Evolutionary conservation across 2,329 filamentous ascomycete genomes (phyloP).

Genomic region (Fusarium marasasianum): DNA sequence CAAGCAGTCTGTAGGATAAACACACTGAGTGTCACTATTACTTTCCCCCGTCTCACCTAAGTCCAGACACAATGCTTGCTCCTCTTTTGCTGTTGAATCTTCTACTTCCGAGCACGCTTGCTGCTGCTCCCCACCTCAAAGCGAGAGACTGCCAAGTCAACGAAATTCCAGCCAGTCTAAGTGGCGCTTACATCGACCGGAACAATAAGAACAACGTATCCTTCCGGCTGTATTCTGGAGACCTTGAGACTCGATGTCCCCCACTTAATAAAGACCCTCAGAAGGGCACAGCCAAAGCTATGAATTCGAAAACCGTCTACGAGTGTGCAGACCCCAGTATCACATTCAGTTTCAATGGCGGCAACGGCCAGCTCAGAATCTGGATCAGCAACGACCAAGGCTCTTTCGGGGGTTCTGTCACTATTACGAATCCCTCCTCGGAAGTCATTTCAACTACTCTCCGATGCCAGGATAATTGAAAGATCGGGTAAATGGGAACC

Average conservation of each 20-base stretch:
- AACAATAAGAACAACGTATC: background rate
- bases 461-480: background rate
- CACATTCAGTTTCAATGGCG: background rate
- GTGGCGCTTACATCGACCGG: background rate
- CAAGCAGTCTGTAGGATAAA: no score
- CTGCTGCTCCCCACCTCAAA: background rate
- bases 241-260: background rate
- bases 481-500: background rate
- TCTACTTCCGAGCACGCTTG: background rate
- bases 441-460: background rate
- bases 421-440: background rate
- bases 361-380: background rate
- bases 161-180: background rate
- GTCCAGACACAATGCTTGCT: background rate
- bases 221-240: background rate
- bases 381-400: background rate
- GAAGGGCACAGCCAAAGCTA: background rate
- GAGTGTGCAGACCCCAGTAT: background rate
- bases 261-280: background rate
- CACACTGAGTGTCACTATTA: background rate
- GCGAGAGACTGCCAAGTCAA: background rate
- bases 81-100: background rate
- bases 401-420: background rate
- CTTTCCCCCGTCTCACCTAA: rapidly evolving
- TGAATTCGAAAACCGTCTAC: background rate